These are phyloP conservation scores for Dipteronia sinensis DNA, from an alignment of 345 rosid genomes.

Conservation along the genomic window DNA sequence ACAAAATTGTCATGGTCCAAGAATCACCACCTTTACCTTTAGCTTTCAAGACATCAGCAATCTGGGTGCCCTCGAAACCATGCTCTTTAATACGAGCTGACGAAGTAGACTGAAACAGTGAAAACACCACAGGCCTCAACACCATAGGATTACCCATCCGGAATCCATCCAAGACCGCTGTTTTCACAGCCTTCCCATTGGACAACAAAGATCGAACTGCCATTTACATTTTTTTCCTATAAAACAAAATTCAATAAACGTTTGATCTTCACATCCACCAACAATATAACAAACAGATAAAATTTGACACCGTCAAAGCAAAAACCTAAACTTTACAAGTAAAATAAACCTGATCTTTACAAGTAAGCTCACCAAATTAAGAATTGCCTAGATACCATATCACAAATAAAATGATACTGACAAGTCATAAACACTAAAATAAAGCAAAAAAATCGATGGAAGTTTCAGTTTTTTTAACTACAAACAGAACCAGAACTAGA, in stretches of 20 bases:
- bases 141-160: no score
- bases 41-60: slow-evolving; percentile 68
- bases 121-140: slow-evolving; percentile 48
- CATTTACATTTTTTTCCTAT: no score
- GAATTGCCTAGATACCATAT: neutral
- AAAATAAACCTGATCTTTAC: neutral
- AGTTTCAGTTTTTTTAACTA: neutral
- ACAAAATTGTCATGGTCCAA: no score
- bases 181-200: slow-evolving; percentile 56
- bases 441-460: neutral
- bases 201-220: slow-evolving; percentile 32
- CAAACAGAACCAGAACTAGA: neutral
- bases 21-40: slow-evolving; percentile 91
- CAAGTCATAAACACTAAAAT: neutral
- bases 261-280: no score
- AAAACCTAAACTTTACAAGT: neutral
- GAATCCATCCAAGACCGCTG: slow-evolving; percentile 53
- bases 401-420: neutral
- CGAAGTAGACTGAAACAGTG: slow-evolving; percentile 56
- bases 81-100: slow-evolving; percentile 84
- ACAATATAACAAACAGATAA: no score
- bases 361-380: neutral
- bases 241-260: no score
- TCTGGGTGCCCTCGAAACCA: slow-evolving; percentile 89
- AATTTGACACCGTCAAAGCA: no score